These are phyloP conservation scores for Plenodomus lindquistii DNA, from an alignment of 2,329 filamentous ascomycete species.

Conservation along the genomic window DNA sequence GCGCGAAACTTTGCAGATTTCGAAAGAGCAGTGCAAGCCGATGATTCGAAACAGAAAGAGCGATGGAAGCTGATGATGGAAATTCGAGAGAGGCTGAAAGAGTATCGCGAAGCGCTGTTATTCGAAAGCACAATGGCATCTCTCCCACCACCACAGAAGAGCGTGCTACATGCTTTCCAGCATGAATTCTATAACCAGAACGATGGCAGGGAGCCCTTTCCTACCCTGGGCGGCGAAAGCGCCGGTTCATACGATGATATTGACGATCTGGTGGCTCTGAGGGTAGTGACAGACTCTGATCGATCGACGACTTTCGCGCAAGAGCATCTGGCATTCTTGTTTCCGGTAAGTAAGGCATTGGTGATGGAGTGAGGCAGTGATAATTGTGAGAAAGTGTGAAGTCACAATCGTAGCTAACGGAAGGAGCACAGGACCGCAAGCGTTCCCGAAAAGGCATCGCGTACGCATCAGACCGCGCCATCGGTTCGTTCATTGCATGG, in stretches of 20 bases:
- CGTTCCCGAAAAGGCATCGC: slow-evolving; percentile 10
- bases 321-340: slow-evolving; percentile 20
- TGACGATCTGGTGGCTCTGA: slow-evolving; percentile 28
- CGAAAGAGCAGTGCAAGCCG: neutral
- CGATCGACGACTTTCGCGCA: slow-evolving; percentile 32
- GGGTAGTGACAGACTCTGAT: slow-evolving; percentile 26
- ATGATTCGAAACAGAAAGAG: slow-evolving; percentile 4
- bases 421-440: slow-evolving; percentile 8
- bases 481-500: slow-evolving; percentile 12
- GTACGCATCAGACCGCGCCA: slow-evolving; percentile 14
- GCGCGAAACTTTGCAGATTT: slow-evolving; percentile 7
- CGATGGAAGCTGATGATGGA: slow-evolving; percentile 4
- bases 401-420: neutral
- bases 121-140: slow-evolving; percentile 12
- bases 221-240: slow-evolving; percentile 9
- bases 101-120: slow-evolving; percentile 12
- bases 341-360: slow-evolving; percentile 9
- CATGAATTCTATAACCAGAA: slow-evolving; percentile 4
- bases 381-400: neutral
- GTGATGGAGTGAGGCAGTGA: too few relatives aligned
- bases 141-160: slow-evolving; percentile 7
- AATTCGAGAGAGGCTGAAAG: slow-evolving; percentile 4
- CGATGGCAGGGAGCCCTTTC: slow-evolving; percentile 1
- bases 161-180: slow-evolving; percentile 5
- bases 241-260: slow-evolving; percentile 10